phyloP scores from a whole-genome alignment of 352 stramenopile species.

The Phytophthora quininea region DNA sequence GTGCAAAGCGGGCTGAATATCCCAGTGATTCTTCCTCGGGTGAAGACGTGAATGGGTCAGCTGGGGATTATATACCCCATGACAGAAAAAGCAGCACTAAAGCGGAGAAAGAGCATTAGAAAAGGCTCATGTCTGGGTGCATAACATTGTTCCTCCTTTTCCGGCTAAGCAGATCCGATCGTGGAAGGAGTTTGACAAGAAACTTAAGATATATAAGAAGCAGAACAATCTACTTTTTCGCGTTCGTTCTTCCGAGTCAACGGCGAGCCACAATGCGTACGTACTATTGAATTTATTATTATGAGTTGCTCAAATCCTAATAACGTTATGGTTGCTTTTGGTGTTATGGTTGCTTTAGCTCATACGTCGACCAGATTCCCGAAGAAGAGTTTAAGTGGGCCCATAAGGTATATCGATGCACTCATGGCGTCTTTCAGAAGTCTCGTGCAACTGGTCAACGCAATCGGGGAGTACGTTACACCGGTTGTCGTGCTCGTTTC shows the following conservation, averaged over 20 bases:
- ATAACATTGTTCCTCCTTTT: neutral
- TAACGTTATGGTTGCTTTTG: neutral
- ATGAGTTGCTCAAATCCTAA: neutral
- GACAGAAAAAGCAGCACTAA: neutral
- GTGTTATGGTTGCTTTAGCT: neutral
- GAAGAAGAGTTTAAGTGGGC: conserved; percentile 1
- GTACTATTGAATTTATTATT: neutral
- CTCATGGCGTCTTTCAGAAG: conserved; percentile 10
- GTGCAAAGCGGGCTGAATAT: neutral
- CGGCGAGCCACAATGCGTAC: neutral
- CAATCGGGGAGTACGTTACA: conserved; percentile 8
- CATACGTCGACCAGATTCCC: neutral
- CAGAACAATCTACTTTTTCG: conserved; percentile 5
- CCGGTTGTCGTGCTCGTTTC: conserved; percentile 7
- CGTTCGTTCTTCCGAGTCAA: neutral
- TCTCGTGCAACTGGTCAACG: conserved; percentile 12
- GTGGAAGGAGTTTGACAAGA: neutral
- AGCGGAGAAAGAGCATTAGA: neutral
- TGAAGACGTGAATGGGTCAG: neutral
- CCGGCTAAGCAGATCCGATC: neutral
- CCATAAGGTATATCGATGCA: conserved; percentile 14
- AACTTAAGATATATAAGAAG: neutral
- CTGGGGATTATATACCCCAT: neutral
- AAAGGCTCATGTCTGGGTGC: neutral
- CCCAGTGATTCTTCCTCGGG: neutral